Conservation (phyloP, 2,329 filamentous ascomycete genomes). For the Colletotrichum sublineola region DNA sequence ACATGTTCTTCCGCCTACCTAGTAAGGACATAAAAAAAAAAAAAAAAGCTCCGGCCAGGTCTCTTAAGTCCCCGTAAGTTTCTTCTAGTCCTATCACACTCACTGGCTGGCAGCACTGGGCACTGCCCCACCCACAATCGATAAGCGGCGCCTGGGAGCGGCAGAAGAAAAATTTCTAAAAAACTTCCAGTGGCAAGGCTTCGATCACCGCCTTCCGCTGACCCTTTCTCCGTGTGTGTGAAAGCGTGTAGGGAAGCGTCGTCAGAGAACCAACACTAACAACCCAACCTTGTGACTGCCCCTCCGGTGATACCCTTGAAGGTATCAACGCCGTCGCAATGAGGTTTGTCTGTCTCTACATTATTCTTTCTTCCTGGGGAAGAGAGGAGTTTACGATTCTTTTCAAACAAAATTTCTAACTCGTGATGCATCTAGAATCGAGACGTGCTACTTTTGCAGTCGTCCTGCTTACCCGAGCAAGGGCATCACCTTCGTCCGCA, state of each 20-base stretch:
- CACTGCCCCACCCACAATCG: conserved; percentile 37
- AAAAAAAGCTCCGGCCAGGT: not conserved
- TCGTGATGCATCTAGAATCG: conserved; percentile 51
- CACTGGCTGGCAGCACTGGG: not conserved
- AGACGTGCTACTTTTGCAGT: conserved; percentile 62
- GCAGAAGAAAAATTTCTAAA: conserved; percentile 41
- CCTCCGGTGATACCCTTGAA: conserved; percentile 36
- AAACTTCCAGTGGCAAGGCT: conserved; percentile 34
- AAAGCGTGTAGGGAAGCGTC: conserved; percentile 27
- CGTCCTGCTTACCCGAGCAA: conserved; percentile 67
- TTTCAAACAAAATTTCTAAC: conserved; percentile 13
- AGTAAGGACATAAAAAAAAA: too few relatives aligned
- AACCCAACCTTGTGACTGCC: conserved; percentile 14
- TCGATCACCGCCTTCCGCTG: conserved; percentile 41
- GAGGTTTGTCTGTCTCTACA: conserved; percentile 29
- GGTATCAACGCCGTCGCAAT: conserved; percentile 40
- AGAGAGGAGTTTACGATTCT: not conserved
- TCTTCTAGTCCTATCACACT: conserved; percentile 18
- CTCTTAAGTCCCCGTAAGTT: conserved; percentile 2
- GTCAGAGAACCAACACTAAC: conserved; percentile 17
- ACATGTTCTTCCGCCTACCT: conserved; percentile 5
- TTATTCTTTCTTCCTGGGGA: not conserved
- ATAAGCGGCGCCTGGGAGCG: conserved; percentile 29
- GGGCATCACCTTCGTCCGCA: conserved; percentile 60
- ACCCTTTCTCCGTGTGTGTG: not conserved